Conservation (phyloP, 2,329 filamentous ascomycete species). For the Calcarisporium arbuscula region DNA sequence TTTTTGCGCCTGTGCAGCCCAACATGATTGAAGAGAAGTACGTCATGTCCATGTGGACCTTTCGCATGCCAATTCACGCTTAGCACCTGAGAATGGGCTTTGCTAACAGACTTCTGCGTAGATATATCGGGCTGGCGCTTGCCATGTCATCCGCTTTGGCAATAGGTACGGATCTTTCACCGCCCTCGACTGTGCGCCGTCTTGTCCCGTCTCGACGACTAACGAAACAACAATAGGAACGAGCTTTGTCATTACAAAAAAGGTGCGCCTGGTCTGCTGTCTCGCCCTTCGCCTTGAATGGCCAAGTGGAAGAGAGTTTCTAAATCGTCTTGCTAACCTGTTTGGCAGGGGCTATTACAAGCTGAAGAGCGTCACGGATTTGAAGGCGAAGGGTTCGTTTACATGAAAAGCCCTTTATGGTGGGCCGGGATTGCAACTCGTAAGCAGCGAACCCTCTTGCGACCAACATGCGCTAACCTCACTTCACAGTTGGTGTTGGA, state of each 20-base stretch:
- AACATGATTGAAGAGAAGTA: constrained; percentile 35
- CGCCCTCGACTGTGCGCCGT: constrained; percentile 12
- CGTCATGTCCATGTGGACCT: constrained; percentile 11
- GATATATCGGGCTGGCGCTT: constrained; percentile 70
- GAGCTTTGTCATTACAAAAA: constrained; percentile 99
- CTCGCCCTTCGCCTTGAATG: background rate
- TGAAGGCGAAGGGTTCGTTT: constrained; percentile 92
- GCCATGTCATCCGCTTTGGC: constrained; percentile 70
- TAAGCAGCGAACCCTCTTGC: constrained; percentile 36
- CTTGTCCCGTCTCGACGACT: constrained; percentile 1
- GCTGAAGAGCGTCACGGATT: constrained; percentile 90
- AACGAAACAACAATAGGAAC: constrained; percentile 52
- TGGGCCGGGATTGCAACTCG: constrained; percentile 90
- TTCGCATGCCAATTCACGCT: background rate
- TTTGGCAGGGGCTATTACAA: constrained; percentile 71
- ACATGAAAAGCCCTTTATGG: constrained; percentile 92
- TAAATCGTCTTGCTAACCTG: constrained; percentile 1
- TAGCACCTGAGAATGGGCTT: background rate
- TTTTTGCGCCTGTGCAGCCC: constrained; percentile 12
- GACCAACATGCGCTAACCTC: constrained; percentile 13
- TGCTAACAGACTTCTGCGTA: constrained; percentile 26
- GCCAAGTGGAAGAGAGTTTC: background rate
- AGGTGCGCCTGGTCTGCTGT: constrained; percentile 47
- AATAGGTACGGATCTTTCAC: constrained; percentile 72
- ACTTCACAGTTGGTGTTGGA: constrained; percentile 71